Evolutionary conservation across 108 stramenopile genomes (phyloP).

Genomic region (Cyclotella distinguenda): DNA sequence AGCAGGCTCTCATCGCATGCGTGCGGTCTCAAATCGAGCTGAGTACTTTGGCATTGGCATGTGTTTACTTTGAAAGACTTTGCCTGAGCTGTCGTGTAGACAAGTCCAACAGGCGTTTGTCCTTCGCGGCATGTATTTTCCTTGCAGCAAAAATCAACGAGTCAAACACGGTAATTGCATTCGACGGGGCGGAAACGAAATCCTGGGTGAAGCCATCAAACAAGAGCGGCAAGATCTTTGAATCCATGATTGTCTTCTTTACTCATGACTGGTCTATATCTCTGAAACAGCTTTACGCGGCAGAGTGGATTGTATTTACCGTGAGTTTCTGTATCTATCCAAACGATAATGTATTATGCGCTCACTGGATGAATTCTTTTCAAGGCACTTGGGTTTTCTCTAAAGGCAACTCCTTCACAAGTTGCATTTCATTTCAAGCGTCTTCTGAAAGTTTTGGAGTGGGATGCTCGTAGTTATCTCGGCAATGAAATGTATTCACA

Average conservation of each 20-base stretch:
- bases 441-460: conserved; percentile 66
- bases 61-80: conserved; percentile 92
- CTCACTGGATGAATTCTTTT: too few relatives aligned
- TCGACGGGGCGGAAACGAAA: conserved; percentile 41
- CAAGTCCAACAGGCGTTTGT: conserved; percentile 87
- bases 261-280: conserved; percentile 84
- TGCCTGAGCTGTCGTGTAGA: conserved; percentile 90
- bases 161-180: conserved; percentile 59
- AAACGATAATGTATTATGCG: too few relatives aligned
- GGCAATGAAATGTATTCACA: conserved; percentile 71
- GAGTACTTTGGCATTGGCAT: conserved; percentile 84
- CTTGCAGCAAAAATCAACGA: conserved; percentile 90
- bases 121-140: conserved; percentile 90
- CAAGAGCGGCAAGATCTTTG: conserved; percentile 68
- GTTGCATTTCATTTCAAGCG: conserved; percentile 89
- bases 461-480: conserved; percentile 65
- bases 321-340: conserved; percentile 14
- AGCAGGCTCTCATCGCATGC: conserved; percentile 75
- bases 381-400: conserved; percentile 73
- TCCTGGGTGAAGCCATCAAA: conserved; percentile 72
- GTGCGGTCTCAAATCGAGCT: conserved; percentile 80
- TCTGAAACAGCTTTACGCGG: conserved; percentile 74
- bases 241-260: conserved; percentile 79
- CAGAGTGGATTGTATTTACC: conserved; percentile 87
- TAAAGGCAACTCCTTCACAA: conserved; percentile 75